These are phyloP conservation scores for Pinus taeda DNA, from an alignment of 75 land plant species.

Conservation along the genomic window DNA sequence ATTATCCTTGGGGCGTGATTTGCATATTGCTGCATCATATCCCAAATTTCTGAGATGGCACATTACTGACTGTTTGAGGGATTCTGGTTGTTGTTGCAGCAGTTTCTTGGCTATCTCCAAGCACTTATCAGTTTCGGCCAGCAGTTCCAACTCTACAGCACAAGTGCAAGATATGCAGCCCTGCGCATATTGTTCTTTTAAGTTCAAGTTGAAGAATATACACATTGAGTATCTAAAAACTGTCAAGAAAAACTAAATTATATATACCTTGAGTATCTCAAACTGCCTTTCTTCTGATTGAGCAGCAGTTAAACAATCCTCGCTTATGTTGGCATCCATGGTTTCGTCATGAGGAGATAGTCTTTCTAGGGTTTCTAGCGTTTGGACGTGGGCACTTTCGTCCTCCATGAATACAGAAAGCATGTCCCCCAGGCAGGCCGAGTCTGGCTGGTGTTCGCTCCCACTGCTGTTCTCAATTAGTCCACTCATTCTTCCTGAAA, in stretches of 20 bases:
- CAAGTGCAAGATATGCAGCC: background rate
- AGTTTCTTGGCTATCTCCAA: background rate
- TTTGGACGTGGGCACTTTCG: background rate
- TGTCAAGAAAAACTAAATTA: background rate
- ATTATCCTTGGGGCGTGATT: background rate
- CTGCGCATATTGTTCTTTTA: background rate
- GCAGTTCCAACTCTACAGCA: background rate
- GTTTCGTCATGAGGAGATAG: background rate
- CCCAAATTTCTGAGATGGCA: background rate
- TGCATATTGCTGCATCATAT: constrained; percentile 1
- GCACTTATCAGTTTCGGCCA: background rate
- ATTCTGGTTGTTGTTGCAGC: background rate
- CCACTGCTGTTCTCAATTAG: background rate
- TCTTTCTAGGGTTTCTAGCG: too few relatives aligned
- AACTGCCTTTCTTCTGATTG: background rate
- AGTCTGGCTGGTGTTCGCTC: background rate
- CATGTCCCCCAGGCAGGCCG: background rate
- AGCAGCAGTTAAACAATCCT: background rate
- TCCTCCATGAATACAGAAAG: background rate
- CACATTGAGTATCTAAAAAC: too few relatives aligned
- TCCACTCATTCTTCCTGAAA: background rate
- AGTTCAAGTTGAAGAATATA: too few relatives aligned
- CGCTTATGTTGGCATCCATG: background rate
- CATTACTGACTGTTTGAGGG: background rate
- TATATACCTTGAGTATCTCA: background rate